These are phyloP conservation scores for Tetrahymena malaccensis DNA, from an alignment of 73 alveolate species.

Conservation along the genomic window DNA sequence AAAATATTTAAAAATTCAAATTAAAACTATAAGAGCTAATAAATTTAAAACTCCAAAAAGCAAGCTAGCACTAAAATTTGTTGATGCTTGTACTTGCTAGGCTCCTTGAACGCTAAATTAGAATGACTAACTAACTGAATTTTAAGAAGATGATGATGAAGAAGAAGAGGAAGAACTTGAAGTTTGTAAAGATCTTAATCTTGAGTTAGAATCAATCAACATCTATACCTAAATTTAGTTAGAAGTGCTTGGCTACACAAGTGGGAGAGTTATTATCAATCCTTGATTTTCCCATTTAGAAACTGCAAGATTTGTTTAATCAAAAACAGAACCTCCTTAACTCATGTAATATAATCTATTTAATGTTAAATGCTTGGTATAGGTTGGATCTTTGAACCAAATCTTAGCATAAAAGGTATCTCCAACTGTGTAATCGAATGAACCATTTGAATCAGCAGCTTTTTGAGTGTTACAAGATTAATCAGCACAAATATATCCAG, in stretches of 20 bases:
- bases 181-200: background rate
- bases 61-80: background rate
- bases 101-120: background rate
- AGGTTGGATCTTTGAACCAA: background rate
- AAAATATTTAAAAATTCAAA: background rate
- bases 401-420: background rate
- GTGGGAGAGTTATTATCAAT: background rate
- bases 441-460: background rate
- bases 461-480: background rate
- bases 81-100: background rate
- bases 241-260: background rate
- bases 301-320: background rate
- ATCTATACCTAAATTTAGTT: background rate
- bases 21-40: background rate
- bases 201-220: background rate
- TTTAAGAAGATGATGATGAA: background rate
- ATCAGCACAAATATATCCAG: background rate
- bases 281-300: background rate
- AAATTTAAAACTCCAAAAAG: background rate
- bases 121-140: background rate
- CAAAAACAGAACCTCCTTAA: background rate
- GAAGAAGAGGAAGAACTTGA: background rate
- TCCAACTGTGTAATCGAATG: background rate
- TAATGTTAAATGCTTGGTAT: background rate
- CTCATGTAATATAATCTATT: background rate